phyloP scores from a whole-genome alignment of 2,329 filamentous ascomycete genomes.

The Aureobasidium sp. region DNA sequence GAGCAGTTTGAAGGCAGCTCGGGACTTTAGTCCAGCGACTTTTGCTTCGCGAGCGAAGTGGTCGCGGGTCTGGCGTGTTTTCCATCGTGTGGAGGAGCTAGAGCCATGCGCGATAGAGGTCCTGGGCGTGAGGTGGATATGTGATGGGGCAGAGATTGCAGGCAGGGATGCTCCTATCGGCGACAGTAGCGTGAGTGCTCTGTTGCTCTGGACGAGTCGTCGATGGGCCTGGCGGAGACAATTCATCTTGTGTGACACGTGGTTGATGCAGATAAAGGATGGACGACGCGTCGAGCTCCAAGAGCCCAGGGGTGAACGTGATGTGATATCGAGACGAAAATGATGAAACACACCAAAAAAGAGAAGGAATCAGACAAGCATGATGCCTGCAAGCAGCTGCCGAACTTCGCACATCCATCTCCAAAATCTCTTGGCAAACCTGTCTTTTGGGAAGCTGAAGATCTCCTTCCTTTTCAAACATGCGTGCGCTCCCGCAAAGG shows the following conservation, averaged over 20 bases:
- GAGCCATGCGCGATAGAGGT: constrained; percentile 16
- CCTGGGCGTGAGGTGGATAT: not conserved
- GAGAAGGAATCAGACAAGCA: not conserved
- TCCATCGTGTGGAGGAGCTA: constrained; percentile 71
- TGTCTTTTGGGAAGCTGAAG: not conserved
- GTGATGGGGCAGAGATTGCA: not conserved
- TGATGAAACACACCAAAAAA: not conserved
- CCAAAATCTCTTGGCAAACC: not conserved
- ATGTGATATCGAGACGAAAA: not conserved
- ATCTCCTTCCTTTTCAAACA: not conserved
- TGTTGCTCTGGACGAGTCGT: not conserved
- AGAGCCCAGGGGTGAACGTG: not conserved
- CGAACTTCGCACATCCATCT: not conserved
- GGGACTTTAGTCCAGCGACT: constrained; percentile 74
- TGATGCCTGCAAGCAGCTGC: not conserved
- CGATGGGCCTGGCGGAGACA: constrained; percentile 2
- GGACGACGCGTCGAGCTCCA: not conserved
- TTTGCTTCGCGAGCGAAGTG: constrained; percentile 66
- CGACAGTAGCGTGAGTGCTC: not conserved
- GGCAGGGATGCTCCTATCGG: not conserved
- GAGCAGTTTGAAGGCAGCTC: constrained; percentile 87
- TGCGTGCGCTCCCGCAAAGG: not conserved
- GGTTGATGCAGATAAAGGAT: not conserved
- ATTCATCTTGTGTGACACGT: not conserved
- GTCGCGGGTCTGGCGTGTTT: constrained; percentile 68